Percentiles rank a stretch among this genome's conserved stretches.
Conservation (phyloP, 805 yeast species). For the Yamadazyma endophytica region DNA sequence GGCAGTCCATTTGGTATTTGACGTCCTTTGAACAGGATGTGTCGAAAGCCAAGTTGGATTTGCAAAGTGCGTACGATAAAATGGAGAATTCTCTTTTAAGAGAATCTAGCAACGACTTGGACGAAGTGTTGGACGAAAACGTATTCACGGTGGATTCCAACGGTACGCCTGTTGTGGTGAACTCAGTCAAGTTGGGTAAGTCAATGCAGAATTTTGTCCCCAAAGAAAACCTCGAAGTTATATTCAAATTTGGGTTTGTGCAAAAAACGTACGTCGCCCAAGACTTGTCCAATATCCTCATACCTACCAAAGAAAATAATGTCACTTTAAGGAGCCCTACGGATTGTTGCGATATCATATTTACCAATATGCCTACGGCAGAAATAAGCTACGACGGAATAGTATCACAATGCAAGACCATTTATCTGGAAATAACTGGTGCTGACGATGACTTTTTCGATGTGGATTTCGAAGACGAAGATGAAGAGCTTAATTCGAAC, state of each 20-base stretch:
- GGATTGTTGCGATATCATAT: constrained; percentile 42
- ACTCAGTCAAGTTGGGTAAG: constrained; percentile 82
- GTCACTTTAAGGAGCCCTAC: constrained; percentile 21
- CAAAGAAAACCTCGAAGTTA: constrained; percentile 53
- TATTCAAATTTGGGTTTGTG: constrained; percentile 37
- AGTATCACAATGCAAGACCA: constrained; percentile 69
- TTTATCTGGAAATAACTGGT: constrained; percentile 81
- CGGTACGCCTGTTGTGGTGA: constrained; percentile 62
- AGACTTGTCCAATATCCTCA: constrained; percentile 34
- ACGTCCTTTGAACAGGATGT: constrained; percentile 68
- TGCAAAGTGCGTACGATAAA: constrained; percentile 74
- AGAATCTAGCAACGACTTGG: constrained; percentile 59
- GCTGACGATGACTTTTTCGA: constrained; percentile 94
- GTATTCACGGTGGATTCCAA: constrained; percentile 28
- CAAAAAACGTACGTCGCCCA: constrained; percentile 35
- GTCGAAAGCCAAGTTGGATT: constrained; percentile 65
- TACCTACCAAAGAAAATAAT: constrained; percentile 24
- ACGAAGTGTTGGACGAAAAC: constrained; percentile 49
- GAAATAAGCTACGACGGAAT: constrained; percentile 92
- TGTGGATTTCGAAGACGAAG: constrained; percentile 94
- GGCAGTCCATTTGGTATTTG: constrained; percentile 87
- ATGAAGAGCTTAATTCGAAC: constrained; percentile 38
- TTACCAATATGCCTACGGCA: constrained; percentile 65
- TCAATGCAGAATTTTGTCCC: constrained; percentile 83
- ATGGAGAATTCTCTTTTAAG: constrained; percentile 78